Percentiles rank a stretch among this genome's conserved stretches.
These are phyloP conservation scores for Umbilicus rupestris DNA, from an alignment of 164 flowering plant genomes.

Conservation along the genomic window DNA sequence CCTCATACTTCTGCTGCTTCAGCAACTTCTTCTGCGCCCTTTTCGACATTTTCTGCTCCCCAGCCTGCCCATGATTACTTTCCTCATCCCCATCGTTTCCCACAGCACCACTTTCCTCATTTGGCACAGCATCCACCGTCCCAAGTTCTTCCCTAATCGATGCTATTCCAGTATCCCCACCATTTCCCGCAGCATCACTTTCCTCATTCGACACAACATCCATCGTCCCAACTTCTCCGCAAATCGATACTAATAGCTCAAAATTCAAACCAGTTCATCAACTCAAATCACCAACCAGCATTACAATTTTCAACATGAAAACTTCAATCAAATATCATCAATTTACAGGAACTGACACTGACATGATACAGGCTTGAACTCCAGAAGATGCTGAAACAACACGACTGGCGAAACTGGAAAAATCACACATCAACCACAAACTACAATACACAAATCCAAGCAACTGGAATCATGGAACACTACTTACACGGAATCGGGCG, in stretches of 20 bases:
- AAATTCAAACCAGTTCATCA: background rate
- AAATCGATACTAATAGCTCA: background rate
- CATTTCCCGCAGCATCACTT: background rate
- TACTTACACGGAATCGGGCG: background rate
- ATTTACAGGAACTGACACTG: background rate
- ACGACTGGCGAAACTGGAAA: background rate
- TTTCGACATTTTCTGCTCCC: slow-evolving; percentile 40
- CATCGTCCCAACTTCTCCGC: background rate
- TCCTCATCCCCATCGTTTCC: background rate
- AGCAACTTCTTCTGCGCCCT: slow-evolving; percentile 67
- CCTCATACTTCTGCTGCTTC: slow-evolving; percentile 64
- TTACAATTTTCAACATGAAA: background rate
- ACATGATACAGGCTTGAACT: background rate
- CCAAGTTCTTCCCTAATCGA: background rate
- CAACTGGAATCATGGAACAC: background rate
- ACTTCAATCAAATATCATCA: background rate
- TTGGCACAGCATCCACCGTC: background rate
- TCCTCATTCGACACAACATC: background rate
- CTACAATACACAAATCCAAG: background rate
- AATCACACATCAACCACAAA: background rate
- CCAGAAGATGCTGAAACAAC: background rate
- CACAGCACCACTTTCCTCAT: background rate
- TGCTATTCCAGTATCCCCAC: too few relatives aligned
- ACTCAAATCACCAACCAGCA: background rate
- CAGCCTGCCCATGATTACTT: too few relatives aligned